These are phyloP conservation scores for Ceratocystis papillata DNA, from an alignment of 2,329 filamentous ascomycete genomes.

Conservation along the genomic window DNA sequence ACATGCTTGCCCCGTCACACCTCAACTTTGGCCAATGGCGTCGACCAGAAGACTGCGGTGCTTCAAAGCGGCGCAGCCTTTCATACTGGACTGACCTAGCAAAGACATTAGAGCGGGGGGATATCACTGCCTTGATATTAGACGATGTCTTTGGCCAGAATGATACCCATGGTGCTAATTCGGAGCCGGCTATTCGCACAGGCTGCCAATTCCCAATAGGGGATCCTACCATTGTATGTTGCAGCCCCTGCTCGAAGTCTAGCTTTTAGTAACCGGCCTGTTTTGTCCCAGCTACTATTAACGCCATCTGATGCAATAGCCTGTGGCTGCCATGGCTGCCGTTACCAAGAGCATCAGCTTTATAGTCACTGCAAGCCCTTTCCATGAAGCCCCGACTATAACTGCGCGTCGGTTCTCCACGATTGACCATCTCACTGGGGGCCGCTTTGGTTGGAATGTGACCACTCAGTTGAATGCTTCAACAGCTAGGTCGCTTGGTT, in stretches of 20 bases:
- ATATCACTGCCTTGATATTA: constrained; percentile 54
- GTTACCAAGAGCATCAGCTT: constrained; percentile 57
- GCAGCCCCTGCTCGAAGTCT: too few relatives aligned
- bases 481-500: constrained; percentile 52
- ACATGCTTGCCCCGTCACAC: constrained; percentile 55
- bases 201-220: constrained; percentile 64
- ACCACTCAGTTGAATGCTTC: constrained; percentile 59
- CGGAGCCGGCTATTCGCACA: constrained; percentile 46
- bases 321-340: constrained; percentile 57
- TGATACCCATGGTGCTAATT: constrained; percentile 53
- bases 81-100: constrained; percentile 55
- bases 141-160: constrained; percentile 58
- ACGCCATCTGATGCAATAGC: constrained; percentile 29
- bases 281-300: neutral
- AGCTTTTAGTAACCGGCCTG: neutral
- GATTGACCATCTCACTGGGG: constrained; percentile 54
- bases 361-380: constrained; percentile 56
- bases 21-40: constrained; percentile 56
- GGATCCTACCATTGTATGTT: constrained; percentile 42
- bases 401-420: constrained; percentile 55
- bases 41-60: constrained; percentile 51
- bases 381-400: constrained; percentile 59
- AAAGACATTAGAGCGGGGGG: constrained; percentile 49
- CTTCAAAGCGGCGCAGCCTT: constrained; percentile 45
- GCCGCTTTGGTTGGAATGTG: constrained; percentile 43